A percentile compares a stretch with the other conserved stretches of the same genome.
Evolutionary conservation across 2,329 filamentous ascomycete species (phyloP).

Genomic region (Xylariales sp.): DNA sequence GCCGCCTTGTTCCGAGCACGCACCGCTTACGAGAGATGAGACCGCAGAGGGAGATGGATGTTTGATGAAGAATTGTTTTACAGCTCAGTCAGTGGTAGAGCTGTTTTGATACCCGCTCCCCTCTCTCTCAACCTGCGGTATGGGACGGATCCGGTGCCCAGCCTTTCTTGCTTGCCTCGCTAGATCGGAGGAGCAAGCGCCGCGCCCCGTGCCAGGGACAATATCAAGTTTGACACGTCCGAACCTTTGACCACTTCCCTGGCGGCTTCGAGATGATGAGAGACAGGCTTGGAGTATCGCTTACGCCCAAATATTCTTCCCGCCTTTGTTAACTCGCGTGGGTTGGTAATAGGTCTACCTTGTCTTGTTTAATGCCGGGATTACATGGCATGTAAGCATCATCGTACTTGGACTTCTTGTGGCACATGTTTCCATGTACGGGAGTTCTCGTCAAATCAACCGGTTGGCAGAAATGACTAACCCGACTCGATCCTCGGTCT

Average conservation of each 20-base stretch:
- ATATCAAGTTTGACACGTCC: slow-evolving; percentile 22
- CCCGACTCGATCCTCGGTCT: slow-evolving; percentile 1
- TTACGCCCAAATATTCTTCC: not conserved
- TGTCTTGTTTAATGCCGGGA: not conserved
- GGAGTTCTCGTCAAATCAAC: slow-evolving; percentile 5
- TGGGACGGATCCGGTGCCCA: not conserved
- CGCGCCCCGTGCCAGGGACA: not conserved
- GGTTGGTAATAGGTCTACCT: not conserved
- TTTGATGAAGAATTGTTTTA: slow-evolving; percentile 23
- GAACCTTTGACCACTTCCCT: slow-evolving; percentile 23
- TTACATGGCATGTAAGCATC: slow-evolving; percentile 7
- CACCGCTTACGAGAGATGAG: slow-evolving; percentile 12
- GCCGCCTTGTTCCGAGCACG: slow-evolving; percentile 3
- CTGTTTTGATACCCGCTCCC: slow-evolving; percentile 19
- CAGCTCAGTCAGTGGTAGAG: slow-evolving; percentile 10
- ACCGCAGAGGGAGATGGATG: not conserved
- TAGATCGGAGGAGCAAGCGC: slow-evolving; percentile 18
- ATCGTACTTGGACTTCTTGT: not conserved
- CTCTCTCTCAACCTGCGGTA: slow-evolving; percentile 4
- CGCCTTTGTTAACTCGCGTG: slow-evolving; percentile 17
- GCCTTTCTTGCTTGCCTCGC: slow-evolving; percentile 17
- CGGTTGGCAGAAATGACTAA: slow-evolving; percentile 1
- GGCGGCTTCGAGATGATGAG: slow-evolving; percentile 17
- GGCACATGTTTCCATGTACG: slow-evolving; percentile 15
- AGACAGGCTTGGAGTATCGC: slow-evolving; percentile 4